Base-by-base conservation (phyloP, 495 filamentous ascomycete species). In the Cryomyces minteri region DNA sequence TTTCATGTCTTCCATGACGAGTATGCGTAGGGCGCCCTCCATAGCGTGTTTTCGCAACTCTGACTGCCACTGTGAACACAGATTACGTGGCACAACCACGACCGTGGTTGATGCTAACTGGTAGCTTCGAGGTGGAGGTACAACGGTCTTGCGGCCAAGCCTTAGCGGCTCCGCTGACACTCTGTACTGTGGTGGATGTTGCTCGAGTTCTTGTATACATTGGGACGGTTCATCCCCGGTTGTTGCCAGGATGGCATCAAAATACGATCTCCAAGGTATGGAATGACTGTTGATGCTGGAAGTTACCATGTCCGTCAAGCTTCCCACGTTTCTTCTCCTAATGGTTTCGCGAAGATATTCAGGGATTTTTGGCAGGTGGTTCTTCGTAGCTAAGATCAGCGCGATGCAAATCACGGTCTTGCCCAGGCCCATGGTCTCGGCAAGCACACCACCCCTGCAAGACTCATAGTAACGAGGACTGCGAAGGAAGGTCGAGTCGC, bases 321-420 rank as follows among this genome's bases (percentile, higher is more conserved):
- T 68, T 5, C 67, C 73, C 1, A 71, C 72, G 12, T 52, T 60
- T 5, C 43, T 41, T 65, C 54, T 0, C 56, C 63, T 29, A 58
- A 59, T n/a, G 61, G 55, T 33, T 5, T 39, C 34, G 18, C 58
- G 59, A 34, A 71, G 70, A 51, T 78, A 74, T 44, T 78, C 62
- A 3, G 86, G 85, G 5, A 80, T 71, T 5, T 63, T 61, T 4
- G 84, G 71, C 5, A 77, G 69, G 46, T 88, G 72, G 32, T 77
- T 69, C 50, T 71, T 76, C 0, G 85, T 94, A 8, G 83, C 77
- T n/a, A 92, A 65, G 36, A 94, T 83, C 2, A 88, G 63, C 31
- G 87, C 72, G 12, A 96, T 65, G 46, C 82, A 85, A 7, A 96
- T 92, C 30, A 94, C 60, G 0, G 88, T 95, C 64, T 96, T 96